These are phyloP conservation scores for Nitzschia palea DNA, from an alignment of 108 stramenopile species.

Conservation along the genomic window DNA sequence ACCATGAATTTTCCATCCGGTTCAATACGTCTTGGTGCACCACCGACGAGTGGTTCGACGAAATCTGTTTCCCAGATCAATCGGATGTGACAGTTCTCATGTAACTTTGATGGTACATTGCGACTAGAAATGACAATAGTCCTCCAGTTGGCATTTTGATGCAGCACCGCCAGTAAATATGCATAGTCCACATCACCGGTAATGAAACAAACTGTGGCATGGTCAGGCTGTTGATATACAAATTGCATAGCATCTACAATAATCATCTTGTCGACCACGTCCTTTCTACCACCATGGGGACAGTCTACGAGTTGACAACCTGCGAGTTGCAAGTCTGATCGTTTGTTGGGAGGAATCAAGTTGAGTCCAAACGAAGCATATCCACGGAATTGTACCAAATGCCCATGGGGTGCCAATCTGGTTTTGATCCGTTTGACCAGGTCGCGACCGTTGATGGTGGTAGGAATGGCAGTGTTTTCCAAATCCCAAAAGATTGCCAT, in stretches of 20 bases:
- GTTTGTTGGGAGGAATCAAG: constrained; percentile 35
- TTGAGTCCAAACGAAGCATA: constrained; percentile 41
- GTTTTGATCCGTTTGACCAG: constrained; percentile 15
- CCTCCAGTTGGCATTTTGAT: constrained; percentile 31
- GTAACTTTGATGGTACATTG: constrained; percentile 33
- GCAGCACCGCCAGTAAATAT: constrained; percentile 29
- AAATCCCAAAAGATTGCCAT: constrained; percentile 48
- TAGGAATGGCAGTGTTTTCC: constrained; percentile 41
- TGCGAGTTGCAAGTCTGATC: constrained; percentile 38
- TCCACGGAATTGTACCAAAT: constrained; percentile 36
- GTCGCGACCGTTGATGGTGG: constrained; percentile 15
- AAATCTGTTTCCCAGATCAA: constrained; percentile 45
- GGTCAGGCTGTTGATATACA: constrained; percentile 36
- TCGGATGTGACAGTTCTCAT: constrained; percentile 39
- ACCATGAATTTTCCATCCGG: no score
- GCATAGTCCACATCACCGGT: constrained; percentile 39
- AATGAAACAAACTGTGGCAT: constrained; percentile 41
- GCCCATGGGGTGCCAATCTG: constrained; percentile 25
- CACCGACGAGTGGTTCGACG: neutral
- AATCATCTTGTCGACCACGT: constrained; percentile 52
- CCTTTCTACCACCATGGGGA: constrained; percentile 36
- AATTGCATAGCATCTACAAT: constrained; percentile 50
- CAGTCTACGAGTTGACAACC: constrained; percentile 42
- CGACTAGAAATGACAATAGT: constrained; percentile 44
- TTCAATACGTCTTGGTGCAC: no score